Evolutionary conservation across 2,329 filamentous ascomycete genomes (phyloP), one percentile per base, ranked within the genome.

Genomic region (Sarocladiaceae sp.): DNA sequence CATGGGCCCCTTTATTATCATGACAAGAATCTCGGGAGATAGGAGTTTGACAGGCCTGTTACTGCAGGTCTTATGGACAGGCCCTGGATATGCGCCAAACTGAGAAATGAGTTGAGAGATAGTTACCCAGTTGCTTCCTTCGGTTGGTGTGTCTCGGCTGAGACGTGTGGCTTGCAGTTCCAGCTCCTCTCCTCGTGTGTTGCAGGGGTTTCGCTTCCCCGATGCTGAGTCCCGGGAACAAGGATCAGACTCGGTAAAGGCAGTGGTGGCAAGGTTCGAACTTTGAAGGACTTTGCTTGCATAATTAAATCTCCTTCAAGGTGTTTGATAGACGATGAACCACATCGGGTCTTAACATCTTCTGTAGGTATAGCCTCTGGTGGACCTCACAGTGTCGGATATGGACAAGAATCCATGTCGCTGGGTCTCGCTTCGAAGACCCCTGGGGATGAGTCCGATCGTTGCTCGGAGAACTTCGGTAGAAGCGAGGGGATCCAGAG

Each of bases 161-260:
- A 48, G 44, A 48, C 44, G 44, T 48, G 44, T 48, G 44, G 44
- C 44, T 48, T 48, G 44, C 44, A 20, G 29, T 29, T 3, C 26
- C 26, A 48, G 40, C 40, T 44, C 13, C 22, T n/a, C n/a, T n/a
- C 23, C 23, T 20, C 26, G 40, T 4, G 40, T 29, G 40, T 13
- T 28, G 22, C n/a, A n/a, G 17, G 5, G 12, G 26, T 31, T 33
- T 20, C n/a, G n/a, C n/a, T n/a, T n/a, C n/a, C n/a, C n/a, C n/a
- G n/a, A n/a, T n/a, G n/a, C n/a, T n/a, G n/a, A n/a, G 28, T 33
- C 13, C 28, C 28, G 40, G 33, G 22, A 48, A 20, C 12, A 28
- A 28, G 15, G 10, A 13, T n/a, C 20, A n/a, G 23, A n/a, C 26
- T n/a, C 15, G 13, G 40, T 3, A 28, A n/a, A 28, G 40, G 40